These are phyloP conservation scores for Theobroma cacao DNA, from an alignment of 345 rosid genomes.

Conservation along the genomic window DNA sequence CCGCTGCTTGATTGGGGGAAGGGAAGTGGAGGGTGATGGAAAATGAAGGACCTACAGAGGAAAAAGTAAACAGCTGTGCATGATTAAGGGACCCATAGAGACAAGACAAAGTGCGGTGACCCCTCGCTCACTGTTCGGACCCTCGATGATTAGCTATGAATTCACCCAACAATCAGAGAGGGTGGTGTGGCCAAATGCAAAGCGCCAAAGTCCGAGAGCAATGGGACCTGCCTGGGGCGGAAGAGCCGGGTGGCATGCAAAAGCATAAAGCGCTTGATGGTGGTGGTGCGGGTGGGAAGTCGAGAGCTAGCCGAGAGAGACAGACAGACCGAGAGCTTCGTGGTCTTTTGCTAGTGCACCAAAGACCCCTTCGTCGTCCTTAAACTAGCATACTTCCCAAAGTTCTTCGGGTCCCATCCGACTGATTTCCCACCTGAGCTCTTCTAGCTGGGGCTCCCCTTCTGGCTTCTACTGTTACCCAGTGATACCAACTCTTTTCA, in stretches of 20 bases:
- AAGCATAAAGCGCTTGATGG: neutral
- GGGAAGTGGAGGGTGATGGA: neutral
- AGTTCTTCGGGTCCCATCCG: neutral
- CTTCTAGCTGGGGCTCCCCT: neutral
- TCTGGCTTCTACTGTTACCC: too few species aligned
- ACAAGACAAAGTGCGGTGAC: neutral
- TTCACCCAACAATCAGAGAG: neutral
- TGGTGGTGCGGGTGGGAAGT: neutral
- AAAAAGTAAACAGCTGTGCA: neutral
- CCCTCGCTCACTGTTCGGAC: neutral
- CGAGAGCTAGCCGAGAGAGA: too few species aligned
- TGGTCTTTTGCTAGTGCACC: neutral
- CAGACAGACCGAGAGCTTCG: too few species aligned
- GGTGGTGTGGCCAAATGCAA: neutral
- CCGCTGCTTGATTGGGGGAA: neutral
- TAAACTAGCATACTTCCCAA: neutral
- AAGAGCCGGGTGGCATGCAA: neutral
- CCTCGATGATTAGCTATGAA: neutral
- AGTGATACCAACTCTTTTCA: too few species aligned
- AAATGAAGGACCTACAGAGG: neutral
- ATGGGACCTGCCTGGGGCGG: neutral
- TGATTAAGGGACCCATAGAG: neutral
- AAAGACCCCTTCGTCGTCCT: neutral
- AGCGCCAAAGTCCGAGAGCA: constrained; percentile 1
- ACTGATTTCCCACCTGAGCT: constrained; percentile 5